Percentiles rank a stretch among this genome's conserved stretches.
phyloP scores from a whole-genome alignment of 2,329 filamentous ascomycete genomes.

The Pseudonectria buxi region DNA sequence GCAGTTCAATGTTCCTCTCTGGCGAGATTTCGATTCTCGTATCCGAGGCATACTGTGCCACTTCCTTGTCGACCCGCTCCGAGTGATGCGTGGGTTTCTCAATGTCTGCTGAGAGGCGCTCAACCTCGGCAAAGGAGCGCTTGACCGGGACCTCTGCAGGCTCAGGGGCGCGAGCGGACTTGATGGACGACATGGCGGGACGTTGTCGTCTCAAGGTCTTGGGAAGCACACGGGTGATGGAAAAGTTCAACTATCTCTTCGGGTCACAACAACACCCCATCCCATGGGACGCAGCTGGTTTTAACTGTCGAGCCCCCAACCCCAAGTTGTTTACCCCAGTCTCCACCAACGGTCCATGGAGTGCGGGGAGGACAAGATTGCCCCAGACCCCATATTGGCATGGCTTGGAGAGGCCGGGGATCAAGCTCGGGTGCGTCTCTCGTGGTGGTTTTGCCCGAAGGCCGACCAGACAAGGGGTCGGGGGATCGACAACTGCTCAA shows the following conservation, averaged over 20 bases:
- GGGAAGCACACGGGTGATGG: no score
- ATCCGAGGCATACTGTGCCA: slow-evolving; percentile 56
- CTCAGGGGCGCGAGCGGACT: no score
- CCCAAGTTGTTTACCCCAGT: no score
- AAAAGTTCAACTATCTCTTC: no score
- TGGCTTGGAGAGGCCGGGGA: background rate
- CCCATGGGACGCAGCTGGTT: no score
- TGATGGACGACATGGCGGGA: no score
- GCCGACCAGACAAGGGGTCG: background rate
- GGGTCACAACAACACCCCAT: no score
- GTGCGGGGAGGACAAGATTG: background rate
- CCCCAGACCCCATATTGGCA: slow-evolving; percentile 6
- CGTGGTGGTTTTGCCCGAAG: slow-evolving; percentile 4
- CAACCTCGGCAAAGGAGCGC: slow-evolving; percentile 18
- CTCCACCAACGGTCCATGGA: no score
- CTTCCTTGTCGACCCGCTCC: slow-evolving; percentile 55
- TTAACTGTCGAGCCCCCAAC: no score
- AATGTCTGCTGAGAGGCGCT: slow-evolving; percentile 22
- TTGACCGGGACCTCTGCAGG: slow-evolving; percentile 7
- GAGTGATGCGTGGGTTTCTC: slow-evolving; percentile 42
- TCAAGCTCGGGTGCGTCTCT: background rate
- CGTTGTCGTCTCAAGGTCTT: no score
- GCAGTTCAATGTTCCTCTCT: slow-evolving; percentile 55
- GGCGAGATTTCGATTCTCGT: slow-evolving; percentile 49
- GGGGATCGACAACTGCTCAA: no score